These are phyloP conservation scores for Monilinia polystroma DNA, from an alignment of 2,329 filamentous ascomycete species.

Conservation along the genomic window DNA sequence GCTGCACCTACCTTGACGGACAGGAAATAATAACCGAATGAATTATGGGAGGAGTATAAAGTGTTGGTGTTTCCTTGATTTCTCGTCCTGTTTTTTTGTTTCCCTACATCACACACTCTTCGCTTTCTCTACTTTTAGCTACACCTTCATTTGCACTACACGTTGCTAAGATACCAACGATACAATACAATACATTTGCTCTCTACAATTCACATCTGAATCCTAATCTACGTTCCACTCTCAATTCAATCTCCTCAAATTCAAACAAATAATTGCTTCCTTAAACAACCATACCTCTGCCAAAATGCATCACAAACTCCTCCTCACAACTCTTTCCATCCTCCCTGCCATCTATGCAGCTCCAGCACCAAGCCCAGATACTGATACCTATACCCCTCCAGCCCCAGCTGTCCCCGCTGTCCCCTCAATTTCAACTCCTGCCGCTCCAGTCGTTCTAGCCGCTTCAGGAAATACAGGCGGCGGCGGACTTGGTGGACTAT, in stretches of 20 bases:
- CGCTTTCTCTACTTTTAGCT: background rate
- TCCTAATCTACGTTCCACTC: background rate
- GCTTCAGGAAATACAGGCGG: background rate
- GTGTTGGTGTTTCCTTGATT: background rate
- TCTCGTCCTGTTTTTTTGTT: background rate
- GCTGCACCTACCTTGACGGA: background rate
- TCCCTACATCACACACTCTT: background rate
- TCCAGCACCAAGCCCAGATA: background rate
- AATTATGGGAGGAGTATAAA: background rate
- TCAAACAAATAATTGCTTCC: background rate
- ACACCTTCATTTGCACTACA: background rate
- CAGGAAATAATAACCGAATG: background rate
- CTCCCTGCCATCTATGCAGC: background rate
- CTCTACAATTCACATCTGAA: background rate
- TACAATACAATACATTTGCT: background rate
- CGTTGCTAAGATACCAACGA: background rate
- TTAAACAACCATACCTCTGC: background rate
- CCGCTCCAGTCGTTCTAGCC: background rate
- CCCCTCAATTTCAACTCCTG: background rate
- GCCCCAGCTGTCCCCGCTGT: background rate
- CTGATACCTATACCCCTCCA: background rate
- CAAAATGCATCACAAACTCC: slow-evolving; percentile 2
- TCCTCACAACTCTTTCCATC: background rate
- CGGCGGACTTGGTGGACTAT: background rate
- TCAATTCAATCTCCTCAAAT: slow-evolving; percentile 1